A percentile compares a stretch with the other conserved stretches of the same genome.
phyloP scores from a whole-genome alignment of 306 rosid genomes.

The Vigna reflexopilosa region DNA sequence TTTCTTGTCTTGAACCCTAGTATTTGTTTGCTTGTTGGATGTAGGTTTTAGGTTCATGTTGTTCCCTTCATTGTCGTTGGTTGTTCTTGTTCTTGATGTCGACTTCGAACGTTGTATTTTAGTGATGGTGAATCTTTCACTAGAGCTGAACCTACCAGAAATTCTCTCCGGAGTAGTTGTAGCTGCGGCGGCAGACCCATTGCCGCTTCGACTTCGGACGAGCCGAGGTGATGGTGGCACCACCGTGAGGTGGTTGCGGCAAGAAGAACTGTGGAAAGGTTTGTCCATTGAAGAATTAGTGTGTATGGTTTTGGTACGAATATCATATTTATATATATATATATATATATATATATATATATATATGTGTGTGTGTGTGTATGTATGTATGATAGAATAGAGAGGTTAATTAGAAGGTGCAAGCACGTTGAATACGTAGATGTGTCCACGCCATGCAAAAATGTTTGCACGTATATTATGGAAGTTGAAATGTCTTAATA shows the following conservation, averaged over 20 bases:
- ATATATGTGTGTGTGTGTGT: too few relatives aligned
- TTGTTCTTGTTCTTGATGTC: conserved; percentile 47
- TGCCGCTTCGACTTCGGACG: conserved; percentile 59
- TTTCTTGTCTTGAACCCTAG: conserved; percentile 41
- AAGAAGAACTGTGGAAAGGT: conserved; percentile 12
- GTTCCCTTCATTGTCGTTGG: conserved; percentile 40
- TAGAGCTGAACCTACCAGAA: conserved; percentile 38
- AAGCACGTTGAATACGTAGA: conserved; percentile 38
- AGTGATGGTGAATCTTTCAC: conserved; percentile 45
- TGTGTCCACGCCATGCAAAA: conserved; percentile 34
- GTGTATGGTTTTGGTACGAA: not conserved
- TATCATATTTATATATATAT: not conserved
- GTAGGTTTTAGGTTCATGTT: not conserved
- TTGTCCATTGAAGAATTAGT: conserved; percentile 42
- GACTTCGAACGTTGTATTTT: conserved; percentile 55
- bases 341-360: too few relatives aligned
- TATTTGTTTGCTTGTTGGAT: conserved; percentile 3
- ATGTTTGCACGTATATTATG: conserved; percentile 30
- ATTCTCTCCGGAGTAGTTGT: conserved; percentile 37
- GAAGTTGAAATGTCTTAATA: not conserved
- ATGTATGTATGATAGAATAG: not conserved
- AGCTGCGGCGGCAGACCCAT: conserved; percentile 2
- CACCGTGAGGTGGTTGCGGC: conserved; percentile 25
- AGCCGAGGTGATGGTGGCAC: conserved; percentile 49
- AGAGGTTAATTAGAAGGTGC: conserved; percentile 1